Evolutionary conservation across 2,329 filamentous ascomycete genomes (phyloP).

Genomic region (Dactylellina sp.): DNA sequence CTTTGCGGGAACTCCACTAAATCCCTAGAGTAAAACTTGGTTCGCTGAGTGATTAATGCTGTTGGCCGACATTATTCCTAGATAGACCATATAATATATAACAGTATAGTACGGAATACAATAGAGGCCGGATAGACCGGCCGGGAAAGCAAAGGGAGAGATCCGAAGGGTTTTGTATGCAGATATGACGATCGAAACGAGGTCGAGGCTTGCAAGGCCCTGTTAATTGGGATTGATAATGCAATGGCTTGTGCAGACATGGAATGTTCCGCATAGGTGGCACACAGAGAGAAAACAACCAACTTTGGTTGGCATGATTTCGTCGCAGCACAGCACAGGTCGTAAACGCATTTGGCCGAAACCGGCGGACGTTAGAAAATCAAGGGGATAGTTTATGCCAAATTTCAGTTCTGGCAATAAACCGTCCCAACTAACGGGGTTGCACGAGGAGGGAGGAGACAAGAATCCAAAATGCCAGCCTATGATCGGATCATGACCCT

Average conservation of each 20-base stretch:
- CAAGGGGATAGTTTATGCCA: constrained; percentile 3
- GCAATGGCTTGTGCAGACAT: no score
- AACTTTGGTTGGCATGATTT: neutral
- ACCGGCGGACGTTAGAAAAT: constrained; percentile 25
- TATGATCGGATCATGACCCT: constrained; percentile 46
- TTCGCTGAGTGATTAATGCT: constrained; percentile 19
- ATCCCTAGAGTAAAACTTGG: constrained; percentile 3
- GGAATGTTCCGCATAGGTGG: no score
- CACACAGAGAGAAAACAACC: neutral
- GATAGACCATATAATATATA: neutral
- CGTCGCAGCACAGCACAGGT: neutral
- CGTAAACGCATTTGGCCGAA: constrained; percentile 29
- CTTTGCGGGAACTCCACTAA: constrained; percentile 9
- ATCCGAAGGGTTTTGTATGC: no score
- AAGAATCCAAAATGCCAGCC: constrained; percentile 26
- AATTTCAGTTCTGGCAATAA: constrained; percentile 3
- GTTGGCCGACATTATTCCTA: neutral
- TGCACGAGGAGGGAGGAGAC: constrained; percentile 28
- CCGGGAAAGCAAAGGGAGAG: no score
- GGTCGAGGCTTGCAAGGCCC: no score
- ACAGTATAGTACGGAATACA: neutral
- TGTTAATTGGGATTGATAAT: no score
- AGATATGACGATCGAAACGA: no score
- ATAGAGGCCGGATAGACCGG: no score
- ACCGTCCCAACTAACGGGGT: no score